These are phyloP conservation scores for Sporothrix sp. DNA, from an alignment of 2,329 filamentous ascomycete species.

Conservation along the genomic window DNA sequence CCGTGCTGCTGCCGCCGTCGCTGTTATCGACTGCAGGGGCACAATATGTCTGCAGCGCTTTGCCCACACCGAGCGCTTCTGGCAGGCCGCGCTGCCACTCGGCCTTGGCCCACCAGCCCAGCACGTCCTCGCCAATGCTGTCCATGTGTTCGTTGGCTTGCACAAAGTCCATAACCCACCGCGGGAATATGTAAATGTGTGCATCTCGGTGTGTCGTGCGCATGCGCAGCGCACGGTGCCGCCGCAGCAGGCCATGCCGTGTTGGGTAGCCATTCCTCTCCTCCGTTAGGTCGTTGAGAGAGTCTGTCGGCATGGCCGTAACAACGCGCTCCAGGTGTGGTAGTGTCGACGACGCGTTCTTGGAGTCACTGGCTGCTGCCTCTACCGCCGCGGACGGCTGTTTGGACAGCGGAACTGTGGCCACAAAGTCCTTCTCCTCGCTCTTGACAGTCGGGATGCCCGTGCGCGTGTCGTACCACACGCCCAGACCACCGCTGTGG, in stretches of 20 bases:
- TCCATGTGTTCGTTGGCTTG: conserved; percentile 71
- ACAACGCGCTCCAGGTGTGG: conserved; percentile 66
- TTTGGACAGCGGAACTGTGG: conserved; percentile 52
- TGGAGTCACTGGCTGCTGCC: conserved; percentile 28
- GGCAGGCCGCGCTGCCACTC: conserved; percentile 77
- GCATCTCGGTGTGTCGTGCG: conserved; percentile 79
- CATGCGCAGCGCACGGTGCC: conserved; percentile 68
- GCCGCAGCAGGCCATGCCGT: conserved; percentile 64
- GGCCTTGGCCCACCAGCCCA: conserved; percentile 93
- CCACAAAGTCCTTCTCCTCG: conserved; percentile 88
- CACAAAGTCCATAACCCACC: conserved; percentile 82
- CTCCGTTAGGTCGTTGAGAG: conserved; percentile 72
- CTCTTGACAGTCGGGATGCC: conserved; percentile 65
- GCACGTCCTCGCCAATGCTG: conserved; percentile 79
- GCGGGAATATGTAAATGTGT: conserved; percentile 89
- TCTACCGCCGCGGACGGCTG: neutral
- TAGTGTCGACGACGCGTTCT: conserved; percentile 42
- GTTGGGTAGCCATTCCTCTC: conserved; percentile 63
- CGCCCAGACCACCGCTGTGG: conserved; percentile 69
- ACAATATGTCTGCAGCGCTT: conserved; percentile 41
- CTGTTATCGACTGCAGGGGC: conserved; percentile 21
- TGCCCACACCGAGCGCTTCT: conserved; percentile 63
- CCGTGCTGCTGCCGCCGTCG: conserved; percentile 19
- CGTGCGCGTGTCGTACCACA: conserved; percentile 81
- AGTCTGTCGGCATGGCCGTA: conserved; percentile 81